phyloP scores from a whole-genome alignment of 768 basidiomycete species.

The Lenzites betulinus region DNA sequence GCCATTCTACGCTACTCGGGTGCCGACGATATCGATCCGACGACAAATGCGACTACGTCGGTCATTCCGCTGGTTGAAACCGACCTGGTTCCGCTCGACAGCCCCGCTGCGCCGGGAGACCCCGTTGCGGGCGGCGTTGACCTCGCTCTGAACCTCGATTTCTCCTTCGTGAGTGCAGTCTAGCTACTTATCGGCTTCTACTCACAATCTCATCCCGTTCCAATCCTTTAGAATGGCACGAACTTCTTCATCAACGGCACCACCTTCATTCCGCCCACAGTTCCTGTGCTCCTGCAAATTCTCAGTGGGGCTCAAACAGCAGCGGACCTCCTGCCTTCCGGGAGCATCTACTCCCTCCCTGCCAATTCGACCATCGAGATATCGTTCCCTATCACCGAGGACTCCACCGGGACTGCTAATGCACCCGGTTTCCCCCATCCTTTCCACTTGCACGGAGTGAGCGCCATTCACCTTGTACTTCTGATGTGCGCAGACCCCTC shows the following conservation, averaged over 20 bases:
- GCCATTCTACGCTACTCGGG: slow-evolving; percentile 55
- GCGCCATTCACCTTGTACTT: background rate
- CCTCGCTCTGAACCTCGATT: slow-evolving; percentile 16
- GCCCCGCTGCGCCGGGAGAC: slow-evolving; percentile 26
- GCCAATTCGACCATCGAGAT: slow-evolving; percentile 48
- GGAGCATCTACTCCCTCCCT: slow-evolving; percentile 48
- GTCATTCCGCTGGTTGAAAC: slow-evolving; percentile 40
- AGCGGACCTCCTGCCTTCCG: slow-evolving; percentile 42
- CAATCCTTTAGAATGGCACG: slow-evolving; percentile 19
- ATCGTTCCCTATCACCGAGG: slow-evolving; percentile 36
- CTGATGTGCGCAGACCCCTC: too few relatives aligned
- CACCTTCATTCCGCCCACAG: slow-evolving; percentile 37
- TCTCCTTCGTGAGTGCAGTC: slow-evolving; percentile 21
- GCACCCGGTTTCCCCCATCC: slow-evolving; percentile 42
- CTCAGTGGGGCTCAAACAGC: slow-evolving; percentile 45
- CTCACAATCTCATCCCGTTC: too few relatives aligned
- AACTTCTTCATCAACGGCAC: slow-evolving; percentile 38
- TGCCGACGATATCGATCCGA: slow-evolving; percentile 48
- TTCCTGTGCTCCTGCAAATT: slow-evolving; percentile 53
- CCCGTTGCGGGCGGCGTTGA: slow-evolving; percentile 25
- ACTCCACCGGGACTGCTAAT: too few relatives aligned
- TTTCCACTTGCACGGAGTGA: slow-evolving; percentile 40
- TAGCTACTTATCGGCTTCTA: slow-evolving; percentile 3
- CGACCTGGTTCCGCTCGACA: slow-evolving; percentile 39
- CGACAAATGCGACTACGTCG: slow-evolving; percentile 30